Evolutionary conservation across 108 stramenopile genomes (phyloP).

Genomic region (Schizochytrium sp.): DNA sequence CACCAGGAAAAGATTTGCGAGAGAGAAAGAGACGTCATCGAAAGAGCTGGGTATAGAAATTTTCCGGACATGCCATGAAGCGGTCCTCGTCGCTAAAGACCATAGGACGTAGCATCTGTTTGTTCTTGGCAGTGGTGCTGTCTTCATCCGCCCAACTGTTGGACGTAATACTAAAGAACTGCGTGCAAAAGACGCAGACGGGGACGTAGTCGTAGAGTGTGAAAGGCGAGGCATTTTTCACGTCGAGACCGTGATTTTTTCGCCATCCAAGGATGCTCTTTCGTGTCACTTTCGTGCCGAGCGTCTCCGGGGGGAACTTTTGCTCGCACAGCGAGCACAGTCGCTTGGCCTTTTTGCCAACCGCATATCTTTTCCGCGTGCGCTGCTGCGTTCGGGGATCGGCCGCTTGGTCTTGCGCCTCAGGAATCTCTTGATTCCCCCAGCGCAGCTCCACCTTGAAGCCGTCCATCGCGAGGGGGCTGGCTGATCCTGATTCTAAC

Average conservation of each 20-base stretch:
- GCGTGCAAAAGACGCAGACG: neutral
- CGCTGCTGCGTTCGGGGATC: too few species aligned
- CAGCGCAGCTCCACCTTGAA: too few species aligned
- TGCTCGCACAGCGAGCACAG: conserved; percentile 5
- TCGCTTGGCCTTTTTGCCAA: neutral
- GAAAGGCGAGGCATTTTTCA: neutral
- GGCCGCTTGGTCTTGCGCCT: too few species aligned
- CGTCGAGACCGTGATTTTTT: neutral
- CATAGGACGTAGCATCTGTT: neutral
- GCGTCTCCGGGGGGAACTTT: neutral
- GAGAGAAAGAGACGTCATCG: neutral
- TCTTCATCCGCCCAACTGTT: neutral
- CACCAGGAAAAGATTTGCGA: neutral
- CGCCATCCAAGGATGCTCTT: neutral
- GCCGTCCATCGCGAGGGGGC: too few species aligned
- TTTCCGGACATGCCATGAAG: neutral
- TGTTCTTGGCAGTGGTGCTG: neutral
- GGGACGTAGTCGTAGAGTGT: conserved; percentile 14
- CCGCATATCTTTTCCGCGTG: neutral
- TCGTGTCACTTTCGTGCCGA: neutral
- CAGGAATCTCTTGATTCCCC: too few species aligned
- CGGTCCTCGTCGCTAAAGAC: neutral
- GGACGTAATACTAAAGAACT: neutral
- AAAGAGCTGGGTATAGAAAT: neutral
- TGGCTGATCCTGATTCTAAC: too few species aligned